Evolutionary conservation across 2,329 filamentous ascomycete species (phyloP).

Genomic region (Fusarium euwallaceae): DNA sequence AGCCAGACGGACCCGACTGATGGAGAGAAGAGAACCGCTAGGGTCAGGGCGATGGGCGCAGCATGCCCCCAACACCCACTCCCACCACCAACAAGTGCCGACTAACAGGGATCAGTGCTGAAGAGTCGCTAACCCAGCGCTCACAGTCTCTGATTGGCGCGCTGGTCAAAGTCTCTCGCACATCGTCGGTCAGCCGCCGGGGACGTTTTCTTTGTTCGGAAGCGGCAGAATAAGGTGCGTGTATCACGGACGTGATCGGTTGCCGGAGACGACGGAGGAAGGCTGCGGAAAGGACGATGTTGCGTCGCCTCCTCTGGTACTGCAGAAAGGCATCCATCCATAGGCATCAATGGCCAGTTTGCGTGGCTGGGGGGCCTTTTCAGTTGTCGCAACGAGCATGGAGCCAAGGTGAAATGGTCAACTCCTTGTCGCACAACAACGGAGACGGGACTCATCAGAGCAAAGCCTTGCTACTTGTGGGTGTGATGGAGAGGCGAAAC

Average conservation of each 20-base stretch:
- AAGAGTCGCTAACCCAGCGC: conserved; percentile 19
- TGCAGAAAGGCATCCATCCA: neutral
- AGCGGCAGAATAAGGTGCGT: neutral
- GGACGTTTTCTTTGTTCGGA: conserved; percentile 21
- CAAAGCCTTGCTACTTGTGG: neutral
- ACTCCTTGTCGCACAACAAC: conserved; percentile 11
- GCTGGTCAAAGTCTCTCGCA: neutral
- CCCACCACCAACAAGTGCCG: conserved; percentile 41
- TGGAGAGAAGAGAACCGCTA: conserved; percentile 20
- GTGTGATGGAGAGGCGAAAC: neutral
- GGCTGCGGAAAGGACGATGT: neutral
- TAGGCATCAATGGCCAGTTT: conserved; percentile 25
- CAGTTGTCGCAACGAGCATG: neutral
- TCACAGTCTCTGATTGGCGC: conserved; percentile 26
- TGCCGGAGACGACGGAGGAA: neutral
- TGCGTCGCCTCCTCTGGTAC: neutral
- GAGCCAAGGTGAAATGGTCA: conserved; percentile 18
- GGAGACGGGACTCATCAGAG: neutral
- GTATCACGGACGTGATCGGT: neutral
- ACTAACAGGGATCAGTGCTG: conserved; percentile 36
- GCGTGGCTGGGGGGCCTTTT: conserved; percentile 10
- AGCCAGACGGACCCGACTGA: conserved; percentile 1
- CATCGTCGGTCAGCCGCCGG: conserved; percentile 28
- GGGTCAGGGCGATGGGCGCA: conserved; percentile 41
- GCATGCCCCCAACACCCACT: conserved; percentile 31